Evolutionary conservation across 805 yeast genomes (phyloP).

Genomic region (Starmerella floris): DNA sequence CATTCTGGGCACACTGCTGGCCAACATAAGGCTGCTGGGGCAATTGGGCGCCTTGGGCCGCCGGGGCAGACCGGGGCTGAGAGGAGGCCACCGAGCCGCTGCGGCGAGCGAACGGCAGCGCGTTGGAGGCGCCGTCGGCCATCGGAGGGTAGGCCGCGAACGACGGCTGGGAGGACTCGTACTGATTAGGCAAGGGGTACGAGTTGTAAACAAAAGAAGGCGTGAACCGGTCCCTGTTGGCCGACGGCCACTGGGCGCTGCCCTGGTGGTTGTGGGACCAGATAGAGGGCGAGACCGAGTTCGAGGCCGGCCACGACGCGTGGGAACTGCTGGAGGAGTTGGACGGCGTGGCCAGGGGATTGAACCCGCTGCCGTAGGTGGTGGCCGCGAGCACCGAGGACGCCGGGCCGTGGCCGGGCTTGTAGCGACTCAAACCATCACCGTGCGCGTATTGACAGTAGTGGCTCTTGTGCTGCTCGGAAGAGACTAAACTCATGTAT

Average conservation of each 20-base stretch:
- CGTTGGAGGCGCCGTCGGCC: too few relatives aligned
- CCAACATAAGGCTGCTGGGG: too few relatives aligned
- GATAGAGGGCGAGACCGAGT: conserved; percentile 15
- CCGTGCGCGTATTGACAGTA: background rate
- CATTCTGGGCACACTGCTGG: too few relatives aligned
- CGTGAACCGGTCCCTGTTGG: background rate
- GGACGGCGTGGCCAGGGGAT: conserved; percentile 11
- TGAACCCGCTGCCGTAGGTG: conserved; percentile 7
- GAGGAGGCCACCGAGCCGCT: too few relatives aligned
- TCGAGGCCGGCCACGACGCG: conserved; percentile 10
- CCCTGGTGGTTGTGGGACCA: conserved; percentile 18
- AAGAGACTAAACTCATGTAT: conserved; percentile 13
- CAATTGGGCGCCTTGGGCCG: too few relatives aligned
- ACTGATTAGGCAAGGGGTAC: background rate
- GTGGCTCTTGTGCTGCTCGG: background rate
- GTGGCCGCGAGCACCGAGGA: conserved; percentile 10
- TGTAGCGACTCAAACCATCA: conserved; percentile 3
- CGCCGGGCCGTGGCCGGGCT: conserved; percentile 8
- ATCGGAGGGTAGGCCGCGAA: too few relatives aligned
- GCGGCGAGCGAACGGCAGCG: too few relatives aligned
- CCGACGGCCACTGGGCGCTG: conserved; percentile 8
- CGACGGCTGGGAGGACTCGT: background rate
- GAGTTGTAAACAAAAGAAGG: background rate
- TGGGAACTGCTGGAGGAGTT: conserved; percentile 1
- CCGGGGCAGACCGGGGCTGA: too few relatives aligned